These are phyloP conservation scores for Pascua sp. DNA, from an alignment of 1,284 basidiomycete genomes.

Conservation along the genomic window DNA sequence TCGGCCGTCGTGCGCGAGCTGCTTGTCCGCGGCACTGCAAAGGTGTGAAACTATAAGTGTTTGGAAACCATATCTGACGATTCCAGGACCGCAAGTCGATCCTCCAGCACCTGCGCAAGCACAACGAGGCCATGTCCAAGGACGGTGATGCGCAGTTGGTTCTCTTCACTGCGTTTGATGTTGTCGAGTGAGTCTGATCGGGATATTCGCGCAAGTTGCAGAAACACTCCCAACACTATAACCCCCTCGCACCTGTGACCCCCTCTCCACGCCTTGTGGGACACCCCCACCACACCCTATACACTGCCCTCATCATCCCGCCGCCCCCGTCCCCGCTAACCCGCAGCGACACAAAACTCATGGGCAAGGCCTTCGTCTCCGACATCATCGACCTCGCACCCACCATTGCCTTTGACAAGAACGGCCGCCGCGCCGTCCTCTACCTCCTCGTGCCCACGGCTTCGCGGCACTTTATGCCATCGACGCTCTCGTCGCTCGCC, in stretches of 20 bases:
- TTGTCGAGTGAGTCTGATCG: conserved; percentile 59
- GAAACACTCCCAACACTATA: too few relatives aligned
- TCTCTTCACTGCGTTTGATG: conserved; percentile 78
- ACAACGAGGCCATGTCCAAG: conserved; percentile 75
- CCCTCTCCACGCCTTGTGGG: too few relatives aligned
- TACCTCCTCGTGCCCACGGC: conserved; percentile 76
- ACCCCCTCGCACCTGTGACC: too few relatives aligned
- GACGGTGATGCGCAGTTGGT: conserved; percentile 85
- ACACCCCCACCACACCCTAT: too few relatives aligned
- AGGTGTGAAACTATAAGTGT: too few relatives aligned
- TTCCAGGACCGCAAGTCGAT: conserved; percentile 78
- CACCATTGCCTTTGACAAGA: conserved; percentile 52
- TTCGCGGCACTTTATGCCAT: conserved; percentile 75
- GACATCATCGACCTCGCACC: conserved; percentile 54
- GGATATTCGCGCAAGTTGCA: conserved; percentile 46
- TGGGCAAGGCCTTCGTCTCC: conserved; percentile 69
- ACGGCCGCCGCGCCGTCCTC: conserved; percentile 67
- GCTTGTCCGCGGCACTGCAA: conserved; percentile 72
- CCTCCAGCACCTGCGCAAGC: conserved; percentile 77
- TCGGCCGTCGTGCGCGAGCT: conserved; percentile 79
- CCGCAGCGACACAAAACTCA: conserved; percentile 69
- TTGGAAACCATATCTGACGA: too few relatives aligned
- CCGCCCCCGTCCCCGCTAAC: conserved; percentile 46
- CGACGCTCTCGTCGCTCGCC: conserved; percentile 63
- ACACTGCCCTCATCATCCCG: too few relatives aligned